phyloP scores from a whole-genome alignment of 371 early-diverging fungal genomes.

The Capniomyces stellatus region DNA sequence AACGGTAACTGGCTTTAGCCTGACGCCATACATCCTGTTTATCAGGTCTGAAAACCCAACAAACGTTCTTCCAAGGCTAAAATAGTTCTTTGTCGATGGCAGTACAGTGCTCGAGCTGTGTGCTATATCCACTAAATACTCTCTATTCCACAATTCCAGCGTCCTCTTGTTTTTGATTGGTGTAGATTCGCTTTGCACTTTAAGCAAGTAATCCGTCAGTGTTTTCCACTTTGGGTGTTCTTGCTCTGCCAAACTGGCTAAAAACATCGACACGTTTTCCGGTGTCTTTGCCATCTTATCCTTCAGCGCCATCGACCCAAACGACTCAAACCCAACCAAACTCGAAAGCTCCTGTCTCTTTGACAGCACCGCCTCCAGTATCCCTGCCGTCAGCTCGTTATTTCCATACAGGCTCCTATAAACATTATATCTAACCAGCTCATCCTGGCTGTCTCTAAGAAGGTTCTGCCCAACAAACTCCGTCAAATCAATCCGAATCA shows the following conservation, averaged over 20 bases:
- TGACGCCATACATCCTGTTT: conserved; percentile 64
- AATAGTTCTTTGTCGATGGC: conserved; percentile 28
- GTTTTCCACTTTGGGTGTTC: conserved; percentile 30
- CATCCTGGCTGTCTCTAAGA: conserved; percentile 29
- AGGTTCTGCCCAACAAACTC: conserved; percentile 20
- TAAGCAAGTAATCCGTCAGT: conserved; percentile 25
- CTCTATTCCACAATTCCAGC: conserved; percentile 74
- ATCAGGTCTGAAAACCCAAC: conserved; percentile 70
- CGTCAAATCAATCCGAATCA: conserved; percentile 11
- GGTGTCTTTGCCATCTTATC: conserved; percentile 89
- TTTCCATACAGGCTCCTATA: conserved; percentile 58
- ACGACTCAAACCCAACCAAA: conserved; percentile 57
- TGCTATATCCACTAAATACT: conserved; percentile 37
- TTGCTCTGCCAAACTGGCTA: conserved; percentile 42
- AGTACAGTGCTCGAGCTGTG: conserved; percentile 15
- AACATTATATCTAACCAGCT: conserved; percentile 41
- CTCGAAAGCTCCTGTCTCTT: conserved; percentile 56
- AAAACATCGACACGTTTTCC: conserved; percentile 65
- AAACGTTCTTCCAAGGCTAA: conserved; percentile 72
- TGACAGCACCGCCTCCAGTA: conserved; percentile 51
- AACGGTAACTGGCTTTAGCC: conserved; percentile 43
- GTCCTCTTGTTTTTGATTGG: background rate
- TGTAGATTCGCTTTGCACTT: conserved; percentile 1
- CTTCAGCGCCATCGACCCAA: conserved; percentile 58
- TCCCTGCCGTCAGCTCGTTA: conserved; percentile 30